Evolutionary conservation across 179 eudicot species (phyloP).

Genomic region (Carnegiea gigantea): DNA sequence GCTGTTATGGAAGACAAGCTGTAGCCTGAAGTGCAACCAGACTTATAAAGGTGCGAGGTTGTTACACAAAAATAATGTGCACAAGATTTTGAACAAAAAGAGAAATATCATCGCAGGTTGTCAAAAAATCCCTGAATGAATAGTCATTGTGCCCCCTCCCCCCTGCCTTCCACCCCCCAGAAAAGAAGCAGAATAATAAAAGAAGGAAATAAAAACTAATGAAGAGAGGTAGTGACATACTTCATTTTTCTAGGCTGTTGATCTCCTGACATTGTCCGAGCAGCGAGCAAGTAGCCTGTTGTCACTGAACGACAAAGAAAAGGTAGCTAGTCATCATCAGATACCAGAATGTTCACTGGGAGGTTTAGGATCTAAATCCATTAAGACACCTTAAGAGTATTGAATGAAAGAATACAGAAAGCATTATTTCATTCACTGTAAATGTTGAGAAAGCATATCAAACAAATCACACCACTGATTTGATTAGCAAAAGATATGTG

Average conservation of each 20-base stretch:
- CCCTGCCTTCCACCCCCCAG: neutral
- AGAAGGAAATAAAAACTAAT: neutral
- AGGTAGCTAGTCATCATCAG: neutral
- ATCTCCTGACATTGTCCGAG: conserved; percentile 21
- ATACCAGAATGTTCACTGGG: neutral
- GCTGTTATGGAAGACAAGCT: neutral
- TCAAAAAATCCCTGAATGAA: no score
- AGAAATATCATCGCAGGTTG: neutral
- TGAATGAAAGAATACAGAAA: no score
- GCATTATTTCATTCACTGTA: no score
- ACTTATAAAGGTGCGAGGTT: neutral
- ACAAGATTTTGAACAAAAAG: neutral
- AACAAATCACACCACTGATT: no score
- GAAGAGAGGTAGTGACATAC: conserved; percentile 25
- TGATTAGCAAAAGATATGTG: no score
- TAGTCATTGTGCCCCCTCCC: no score
- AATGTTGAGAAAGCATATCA: no score
- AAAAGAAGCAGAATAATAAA: neutral
- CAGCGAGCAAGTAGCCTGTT: conserved; percentile 15
- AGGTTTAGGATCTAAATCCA: neutral
- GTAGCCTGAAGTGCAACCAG: neutral
- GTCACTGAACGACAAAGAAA: conserved; percentile 4
- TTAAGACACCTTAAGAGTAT: no score
- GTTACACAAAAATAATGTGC: neutral
- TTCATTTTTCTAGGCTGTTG: conserved; percentile 31